Conservation (phyloP, 257 asterid species). For the Solanum dulcamara region DNA sequence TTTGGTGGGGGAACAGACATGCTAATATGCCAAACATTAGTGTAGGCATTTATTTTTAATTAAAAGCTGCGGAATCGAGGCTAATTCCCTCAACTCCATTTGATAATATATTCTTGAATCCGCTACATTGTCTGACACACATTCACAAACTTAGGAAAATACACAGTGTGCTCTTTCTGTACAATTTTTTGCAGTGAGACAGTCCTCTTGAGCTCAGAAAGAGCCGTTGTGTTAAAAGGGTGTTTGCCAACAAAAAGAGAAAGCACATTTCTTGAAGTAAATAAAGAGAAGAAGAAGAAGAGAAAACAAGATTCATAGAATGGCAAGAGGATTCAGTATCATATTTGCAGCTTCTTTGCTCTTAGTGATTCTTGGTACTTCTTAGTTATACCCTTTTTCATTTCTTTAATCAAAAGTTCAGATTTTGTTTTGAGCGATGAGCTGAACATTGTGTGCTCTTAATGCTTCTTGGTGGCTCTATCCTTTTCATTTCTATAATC, state of each 20-base stretch:
- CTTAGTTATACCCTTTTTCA: not conserved
- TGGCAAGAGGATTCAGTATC: conserved; percentile 34
- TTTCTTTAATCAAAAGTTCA: not conserved
- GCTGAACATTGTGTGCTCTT: conserved; percentile 12
- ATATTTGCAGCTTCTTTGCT: conserved; percentile 19
- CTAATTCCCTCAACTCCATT: conserved; percentile 13
- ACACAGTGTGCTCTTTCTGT: not conserved
- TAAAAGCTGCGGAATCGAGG: conserved; percentile 38
- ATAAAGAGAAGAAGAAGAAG: not conserved
- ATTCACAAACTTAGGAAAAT: not conserved
- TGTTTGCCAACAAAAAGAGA: not conserved
- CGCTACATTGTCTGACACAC: conserved; percentile 14
- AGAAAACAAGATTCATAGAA: not conserved
- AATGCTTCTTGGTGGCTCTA: conserved; percentile 41
- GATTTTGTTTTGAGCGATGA: not conserved
- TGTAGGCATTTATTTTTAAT: not conserved
- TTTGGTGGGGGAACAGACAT: conserved; percentile 29
- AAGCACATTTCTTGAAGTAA: not conserved
- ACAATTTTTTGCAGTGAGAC: not conserved
- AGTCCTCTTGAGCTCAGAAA: conserved; percentile 13
- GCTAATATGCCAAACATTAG: conserved; percentile 14
- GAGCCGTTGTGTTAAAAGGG: not conserved
- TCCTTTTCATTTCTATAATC: not conserved
- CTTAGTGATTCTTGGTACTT: conserved; percentile 39
- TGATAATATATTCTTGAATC: conserved; percentile 38